Evolutionary conservation across 345 rosid genomes (phyloP), one percentile per base, ranked within the genome.

Genomic region (Nephelium lappaceum): DNA sequence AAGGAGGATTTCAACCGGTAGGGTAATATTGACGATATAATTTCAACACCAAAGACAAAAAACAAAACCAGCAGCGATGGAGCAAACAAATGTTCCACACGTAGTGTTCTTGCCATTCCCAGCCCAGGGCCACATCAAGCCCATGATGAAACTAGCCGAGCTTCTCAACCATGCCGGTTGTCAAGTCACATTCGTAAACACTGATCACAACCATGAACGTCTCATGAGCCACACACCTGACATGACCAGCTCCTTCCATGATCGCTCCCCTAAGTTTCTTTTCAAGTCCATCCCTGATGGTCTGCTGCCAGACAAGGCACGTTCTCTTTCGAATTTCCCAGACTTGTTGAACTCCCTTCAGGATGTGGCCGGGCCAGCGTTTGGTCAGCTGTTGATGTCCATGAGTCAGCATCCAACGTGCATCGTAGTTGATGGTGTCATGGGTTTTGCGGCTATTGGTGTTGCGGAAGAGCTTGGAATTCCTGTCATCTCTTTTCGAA

Each of bases 101-200:
- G 84, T 92, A 1, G 67, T 94, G 41, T 67, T 91, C 6, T 94
- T 89, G 39, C 93, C 93, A 4, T 62, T 86, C 57, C 94, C 92
- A 2, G 64, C 70, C 11, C 91, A 94, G 18, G 91, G 94, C 58
- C 93, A 92, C 67, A 83, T 93, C 64, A 92, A 83, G 83, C 80
- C 91, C 71, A 84, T 86, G 92, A 81, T 94, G 42, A 91, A 84
- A 76, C 87, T 92, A 2, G 89, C 91, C 25, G 89, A 91, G 75
- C 86, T 90, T 24, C 77, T 94, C 2, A 53, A 69, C 73, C 83
- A 86, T 19, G 75, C 84, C 2, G 91, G 88, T 67, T 80, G 89
- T 43, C 80, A 86, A 2, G 77, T 91, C 80, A 93, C 97, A 68
- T 90, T 92, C 82, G 78, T 89, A 31, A 86, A 83, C 85, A 81